Percentiles rank a stretch among this genome's conserved stretches.
Evolutionary conservation across 164 flowering plant species (phyloP).

Genomic region (Platanus orientalis): DNA sequence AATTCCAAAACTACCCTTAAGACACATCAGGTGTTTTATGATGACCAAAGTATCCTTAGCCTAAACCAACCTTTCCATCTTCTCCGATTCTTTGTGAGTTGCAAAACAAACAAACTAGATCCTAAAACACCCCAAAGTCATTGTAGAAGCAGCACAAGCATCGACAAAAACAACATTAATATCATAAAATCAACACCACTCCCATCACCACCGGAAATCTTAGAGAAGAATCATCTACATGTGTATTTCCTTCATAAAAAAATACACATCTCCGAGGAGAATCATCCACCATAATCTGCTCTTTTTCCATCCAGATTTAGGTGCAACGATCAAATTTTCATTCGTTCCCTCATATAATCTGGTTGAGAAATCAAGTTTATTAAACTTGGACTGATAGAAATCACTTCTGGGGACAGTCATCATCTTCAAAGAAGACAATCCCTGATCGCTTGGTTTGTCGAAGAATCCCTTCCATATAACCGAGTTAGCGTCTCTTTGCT

Average conservation of each 20-base stretch:
- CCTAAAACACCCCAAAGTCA: no score
- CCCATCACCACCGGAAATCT: no score
- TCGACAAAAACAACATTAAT: no score
- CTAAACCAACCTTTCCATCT: no score
- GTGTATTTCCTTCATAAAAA: conserved; percentile 56
- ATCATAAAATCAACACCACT: no score
- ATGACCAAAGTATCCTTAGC: no score
- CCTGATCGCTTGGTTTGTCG: conserved; percentile 14
- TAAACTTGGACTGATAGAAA: conserved; percentile 15
- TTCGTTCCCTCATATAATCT: conserved; percentile 20
- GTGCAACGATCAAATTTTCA: conserved; percentile 29
- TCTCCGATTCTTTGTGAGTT: no score
- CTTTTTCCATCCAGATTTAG: conserved; percentile 18
- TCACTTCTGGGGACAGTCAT: conserved; percentile 18
- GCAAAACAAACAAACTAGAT: no score
- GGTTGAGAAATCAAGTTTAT: conserved; percentile 10
- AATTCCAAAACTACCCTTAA: no score
- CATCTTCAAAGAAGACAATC: conserved; percentile 27
- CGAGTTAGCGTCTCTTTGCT: conserved; percentile 12
- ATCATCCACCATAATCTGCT: conserved; percentile 22
- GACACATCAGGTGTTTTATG: no score
- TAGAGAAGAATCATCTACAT: no score
- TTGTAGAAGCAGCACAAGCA: no score
- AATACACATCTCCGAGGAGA: conserved; percentile 34
- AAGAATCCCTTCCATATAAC: conserved; percentile 26